phyloP scores from a whole-genome alignment of 306 rosid species.

The Glycine tomentella region DNA sequence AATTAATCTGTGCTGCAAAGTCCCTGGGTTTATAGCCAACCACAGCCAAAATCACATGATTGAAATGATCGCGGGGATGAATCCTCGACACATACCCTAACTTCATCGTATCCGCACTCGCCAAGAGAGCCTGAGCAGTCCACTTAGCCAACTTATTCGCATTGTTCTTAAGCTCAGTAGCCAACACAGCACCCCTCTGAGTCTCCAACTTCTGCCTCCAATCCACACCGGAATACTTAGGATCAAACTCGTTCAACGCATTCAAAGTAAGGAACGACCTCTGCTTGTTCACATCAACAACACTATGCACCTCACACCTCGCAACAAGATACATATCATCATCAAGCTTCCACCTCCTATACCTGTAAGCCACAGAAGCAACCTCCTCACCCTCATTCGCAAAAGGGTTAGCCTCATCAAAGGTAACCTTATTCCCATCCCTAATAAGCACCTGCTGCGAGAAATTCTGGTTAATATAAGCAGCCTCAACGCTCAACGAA shows the following conservation, averaged over 20 bases:
- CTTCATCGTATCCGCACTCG: constrained; percentile 92
- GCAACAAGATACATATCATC: constrained; percentile 85
- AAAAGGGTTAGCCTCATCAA: constrained; percentile 90
- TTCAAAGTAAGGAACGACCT: constrained; percentile 89
- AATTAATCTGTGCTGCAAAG: constrained; percentile 79
- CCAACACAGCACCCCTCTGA: constrained; percentile 96
- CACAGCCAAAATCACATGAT: constrained; percentile 90
- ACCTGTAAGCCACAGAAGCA: constrained; percentile 85
- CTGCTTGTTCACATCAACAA: constrained; percentile 83
- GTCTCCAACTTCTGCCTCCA: constrained; percentile 99
- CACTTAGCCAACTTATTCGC: constrained; percentile 94
- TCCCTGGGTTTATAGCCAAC: constrained; percentile 92
- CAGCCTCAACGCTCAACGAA: constrained; percentile 83
- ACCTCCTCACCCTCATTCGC: constrained; percentile 96
- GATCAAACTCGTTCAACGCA: constrained; percentile 89
- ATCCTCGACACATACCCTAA: constrained; percentile 92
- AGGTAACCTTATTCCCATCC: constrained; percentile 80
- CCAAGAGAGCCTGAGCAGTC: constrained; percentile 93
- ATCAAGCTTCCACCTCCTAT: constrained; percentile 94
- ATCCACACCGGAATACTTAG: constrained; percentile 88
- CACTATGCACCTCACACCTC: constrained; percentile 93
- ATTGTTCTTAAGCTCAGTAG: constrained; percentile 95
- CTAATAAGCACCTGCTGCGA: constrained; percentile 84
- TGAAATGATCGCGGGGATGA: constrained; percentile 94
- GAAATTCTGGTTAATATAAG: constrained; percentile 90